Base-by-base conservation (phyloP, 768 basidiomycete genomes). In the Lentinula lateritia region DNA sequence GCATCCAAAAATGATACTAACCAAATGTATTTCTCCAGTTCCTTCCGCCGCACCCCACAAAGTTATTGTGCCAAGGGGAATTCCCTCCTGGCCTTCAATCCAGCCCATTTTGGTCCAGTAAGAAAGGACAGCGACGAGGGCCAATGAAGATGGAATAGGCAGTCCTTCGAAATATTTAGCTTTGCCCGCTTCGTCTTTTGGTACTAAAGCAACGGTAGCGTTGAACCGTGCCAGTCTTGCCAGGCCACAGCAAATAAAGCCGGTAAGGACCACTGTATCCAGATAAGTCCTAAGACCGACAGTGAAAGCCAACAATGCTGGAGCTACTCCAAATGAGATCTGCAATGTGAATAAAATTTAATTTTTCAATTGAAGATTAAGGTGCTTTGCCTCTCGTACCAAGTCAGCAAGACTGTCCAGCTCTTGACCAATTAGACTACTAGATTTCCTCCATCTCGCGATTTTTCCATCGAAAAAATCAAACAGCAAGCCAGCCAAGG, bases 311-410 rank as follows among this genome's bases (percentile, higher is more conserved):
- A 97, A 77, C 48, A 98, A 80, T n/a, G 95, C 89, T 3, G 97
- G 97, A 0, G 97, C 95, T 56, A 98, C 94, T 56, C 97, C 97
- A 70, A 99, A 99, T 2, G 97, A 98, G 63, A 99, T 90, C 95
- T 97, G 68, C 54, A 48, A 61, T 36, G 0, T 5, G 6, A 54
- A 56, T 43, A 48, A 16, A 50, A 38, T 46, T 64, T 15, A 63
- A 55, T 57, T 20, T 43, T 56, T 54, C 42, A 61, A 57, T 63
- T 15, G 38, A 52, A 60, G 1, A 34, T 32, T 46, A 65, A 41
- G 41, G 6, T 28, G 28, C 28, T 28, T 23, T 12, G 55, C 58
- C 58, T 56, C 28, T 75, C 89, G 53, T 67, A 95, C 94, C 75
- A 98, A 78, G 76, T 99, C 97, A 10, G 97, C 97, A 63, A 99